A percentile compares a stretch with the other conserved stretches of the same genome.
These are phyloP conservation scores for Pythium insidiosum DNA, from an alignment of 352 stramenopile species.

Conservation along the genomic window DNA sequence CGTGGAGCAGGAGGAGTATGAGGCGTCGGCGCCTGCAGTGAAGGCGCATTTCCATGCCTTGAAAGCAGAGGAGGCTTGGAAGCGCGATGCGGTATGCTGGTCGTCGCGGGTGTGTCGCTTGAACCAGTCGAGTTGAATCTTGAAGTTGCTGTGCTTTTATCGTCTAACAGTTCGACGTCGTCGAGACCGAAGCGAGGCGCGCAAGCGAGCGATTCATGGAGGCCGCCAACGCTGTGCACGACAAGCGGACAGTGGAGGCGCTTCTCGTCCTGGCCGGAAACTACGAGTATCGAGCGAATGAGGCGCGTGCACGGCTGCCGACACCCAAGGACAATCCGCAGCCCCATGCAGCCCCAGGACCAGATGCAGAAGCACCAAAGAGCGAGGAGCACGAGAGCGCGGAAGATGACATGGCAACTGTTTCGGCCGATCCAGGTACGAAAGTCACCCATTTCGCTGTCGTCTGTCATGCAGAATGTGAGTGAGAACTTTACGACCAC, in stretches of 20 bases:
- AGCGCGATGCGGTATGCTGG: conserved; percentile 37
- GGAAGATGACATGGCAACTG: no score
- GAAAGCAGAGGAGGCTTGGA: conserved; percentile 53
- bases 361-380: no score
- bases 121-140: no score
- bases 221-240: conserved; percentile 38
- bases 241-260: conserved; percentile 64
- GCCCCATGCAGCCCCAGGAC: no score
- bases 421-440: no score
- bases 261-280: conserved; percentile 67
- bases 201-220: conserved; percentile 65
- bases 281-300: conserved; percentile 69
- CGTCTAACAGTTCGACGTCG: no score
- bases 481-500: no score
- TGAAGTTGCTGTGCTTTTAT: no score
- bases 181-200: conserved; percentile 60
- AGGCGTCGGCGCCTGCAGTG: conserved; percentile 57
- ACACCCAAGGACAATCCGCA: no score
- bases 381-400: no score
- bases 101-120: not conserved
- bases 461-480: no score
- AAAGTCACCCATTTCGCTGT: no score
- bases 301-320: conserved; percentile 29
- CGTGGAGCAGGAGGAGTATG: conserved; percentile 59
- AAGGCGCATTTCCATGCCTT: conserved; percentile 79